Evolutionary conservation across 2,329 filamentous ascomycete genomes (phyloP), one percentile per base, ranked within the genome.

Genomic region (Botrytis squamosa): DNA sequence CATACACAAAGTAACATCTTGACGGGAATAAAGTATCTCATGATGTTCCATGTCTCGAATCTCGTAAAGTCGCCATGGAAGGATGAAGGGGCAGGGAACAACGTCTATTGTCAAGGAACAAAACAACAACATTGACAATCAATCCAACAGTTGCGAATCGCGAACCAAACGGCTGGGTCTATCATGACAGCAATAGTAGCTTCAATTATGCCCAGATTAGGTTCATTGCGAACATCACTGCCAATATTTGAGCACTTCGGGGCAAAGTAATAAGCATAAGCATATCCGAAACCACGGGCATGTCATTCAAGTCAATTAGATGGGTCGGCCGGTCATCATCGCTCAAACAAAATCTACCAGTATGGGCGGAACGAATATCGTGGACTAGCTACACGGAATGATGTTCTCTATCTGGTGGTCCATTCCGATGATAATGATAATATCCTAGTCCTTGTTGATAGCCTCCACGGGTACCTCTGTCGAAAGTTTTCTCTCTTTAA

Each of bases 401-500:
- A 33, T 42, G 9, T 57, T 69, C 38, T 57, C 66, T 57, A 57
- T 57, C 66, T 69, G 38, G 52, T 69, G 49, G 66, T 29, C 49
- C 16, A 44, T 44, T 69, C 38, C 25, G 46, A 42, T 29, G 66
- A 57, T 57, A 42, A 69, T 29, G 52, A 57, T 12, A 4, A 25
- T 42, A 69, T 57, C 66, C 49, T 42, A 36, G 49, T 57, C 66
- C 55, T 57, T 57, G 36, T 57, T 52, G 8, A 68, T 25, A n/a
- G 25, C 25, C 25, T 42, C 49, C 36, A 29, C 36, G 10, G n/a
- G n/a, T 55, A 38, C 38, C n/a, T 69, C 6, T 25, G 38, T 57
- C 38, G 6, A 20, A 22, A 69, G 40, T 20, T 33, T 57, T 20
- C 66, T 33, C 29, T 10, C 29, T 69, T 42, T 18, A 29, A 57